Evolutionary conservation across 768 basidiomycete species (phyloP).

Genomic region (Macrolepiota dolichaula): DNA sequence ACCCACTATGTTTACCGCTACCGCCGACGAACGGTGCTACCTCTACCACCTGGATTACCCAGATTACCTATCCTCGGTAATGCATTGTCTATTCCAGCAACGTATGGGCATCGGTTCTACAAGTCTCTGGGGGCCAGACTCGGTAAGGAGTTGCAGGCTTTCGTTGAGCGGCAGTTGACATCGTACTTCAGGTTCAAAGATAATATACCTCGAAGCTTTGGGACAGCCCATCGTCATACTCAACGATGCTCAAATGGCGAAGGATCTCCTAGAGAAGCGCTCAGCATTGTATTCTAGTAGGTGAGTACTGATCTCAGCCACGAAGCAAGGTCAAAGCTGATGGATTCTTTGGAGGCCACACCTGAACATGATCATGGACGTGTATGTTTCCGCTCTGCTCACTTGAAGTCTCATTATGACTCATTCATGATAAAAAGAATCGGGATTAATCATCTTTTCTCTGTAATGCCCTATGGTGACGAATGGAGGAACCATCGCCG

Average conservation of each 20-base stretch:
- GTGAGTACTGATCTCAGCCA: not conserved
- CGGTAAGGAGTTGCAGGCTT: not conserved
- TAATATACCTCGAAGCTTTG: constrained; percentile 24
- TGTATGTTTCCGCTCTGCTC: not conserved
- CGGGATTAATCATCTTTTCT: constrained; percentile 2
- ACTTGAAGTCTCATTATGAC: not conserved
- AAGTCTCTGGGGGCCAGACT: constrained; percentile 9
- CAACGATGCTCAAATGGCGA: constrained; percentile 21
- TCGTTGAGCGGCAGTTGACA: not conserved
- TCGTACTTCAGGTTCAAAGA: not conserved
- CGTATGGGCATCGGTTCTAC: constrained; percentile 2
- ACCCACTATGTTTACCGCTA: not conserved
- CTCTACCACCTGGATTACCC: constrained; percentile 6
- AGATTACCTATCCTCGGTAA: constrained; percentile 12
- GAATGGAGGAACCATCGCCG: constrained; percentile 14
- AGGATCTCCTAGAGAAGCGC: constrained; percentile 25
- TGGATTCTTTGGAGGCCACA: not conserved
- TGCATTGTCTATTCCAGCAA: constrained; percentile 10
- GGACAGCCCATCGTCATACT: constrained; percentile 24
- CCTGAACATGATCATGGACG: constrained; percentile 8
- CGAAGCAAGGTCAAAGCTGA: not conserved
- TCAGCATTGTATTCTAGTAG: constrained; percentile 26
- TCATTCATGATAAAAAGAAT: constrained; percentile 2
- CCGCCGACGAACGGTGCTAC: not conserved
- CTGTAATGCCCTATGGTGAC: constrained; percentile 12